Evolutionary conservation across 1,284 basidiomycete genomes (phyloP).

Genomic region (Bondarzewia mesenterica): DNA sequence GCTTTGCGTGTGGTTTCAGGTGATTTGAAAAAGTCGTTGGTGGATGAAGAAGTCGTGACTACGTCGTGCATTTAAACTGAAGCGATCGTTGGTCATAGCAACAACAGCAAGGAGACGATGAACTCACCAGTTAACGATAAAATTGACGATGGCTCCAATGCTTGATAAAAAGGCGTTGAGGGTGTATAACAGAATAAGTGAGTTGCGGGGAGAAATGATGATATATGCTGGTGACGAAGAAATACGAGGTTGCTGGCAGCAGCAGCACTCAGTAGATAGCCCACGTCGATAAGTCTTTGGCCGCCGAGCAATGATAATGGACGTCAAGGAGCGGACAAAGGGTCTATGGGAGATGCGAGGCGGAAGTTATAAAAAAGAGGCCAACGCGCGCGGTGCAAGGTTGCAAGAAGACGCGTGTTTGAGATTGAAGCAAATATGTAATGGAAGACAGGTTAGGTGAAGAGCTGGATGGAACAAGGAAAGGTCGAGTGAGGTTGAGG

Average conservation of each 20-base stretch:
- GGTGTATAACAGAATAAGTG: constrained; percentile 42
- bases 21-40: constrained; percentile 30
- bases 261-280: constrained; percentile 29
- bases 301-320: neutral
- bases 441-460: constrained; percentile 1
- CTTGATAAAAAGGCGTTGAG: constrained; percentile 35
- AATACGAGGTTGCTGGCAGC: constrained; percentile 15
- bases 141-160: constrained; percentile 36
- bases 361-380: constrained; percentile 59
- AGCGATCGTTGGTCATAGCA: constrained; percentile 14
- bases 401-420: constrained; percentile 8
- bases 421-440: constrained; percentile 33
- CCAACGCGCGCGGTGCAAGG: neutral
- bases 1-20: constrained; percentile 26
- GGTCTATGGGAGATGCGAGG: constrained; percentile 26
- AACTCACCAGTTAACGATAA: constrained; percentile 59
- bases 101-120: constrained; percentile 3
- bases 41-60: constrained; percentile 40
- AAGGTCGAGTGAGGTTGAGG: constrained; percentile 11
- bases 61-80: constrained; percentile 41
- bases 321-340: constrained; percentile 16
- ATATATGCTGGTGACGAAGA: constrained; percentile 6
- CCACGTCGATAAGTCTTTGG: constrained; percentile 1
- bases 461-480: neutral
- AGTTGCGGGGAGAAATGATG: constrained; percentile 22